These are phyloP conservation scores for Monascus purpureus DNA, from an alignment of 495 filamentous ascomycete genomes.

Conservation along the genomic window DNA sequence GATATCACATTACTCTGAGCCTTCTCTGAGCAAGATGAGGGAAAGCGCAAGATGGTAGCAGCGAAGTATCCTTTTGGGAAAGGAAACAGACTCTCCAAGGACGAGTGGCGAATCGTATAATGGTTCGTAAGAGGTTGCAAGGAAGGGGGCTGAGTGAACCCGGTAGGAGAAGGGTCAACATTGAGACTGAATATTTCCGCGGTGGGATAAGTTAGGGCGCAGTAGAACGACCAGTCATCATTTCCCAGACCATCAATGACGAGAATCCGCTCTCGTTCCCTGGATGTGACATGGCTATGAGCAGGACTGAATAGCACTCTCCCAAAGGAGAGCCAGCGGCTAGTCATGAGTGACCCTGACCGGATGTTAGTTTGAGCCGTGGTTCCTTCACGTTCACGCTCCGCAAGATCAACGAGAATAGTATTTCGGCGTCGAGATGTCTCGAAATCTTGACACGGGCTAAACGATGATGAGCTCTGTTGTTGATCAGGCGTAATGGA, in stretches of 20 bases:
- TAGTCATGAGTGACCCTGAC: slow-evolving; percentile 64
- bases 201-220: slow-evolving; percentile 75
- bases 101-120: slow-evolving; percentile 63
- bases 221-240: slow-evolving; percentile 97
- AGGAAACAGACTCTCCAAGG: slow-evolving; percentile 58
- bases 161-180: slow-evolving; percentile 18
- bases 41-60: slow-evolving; percentile 79
- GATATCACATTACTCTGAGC: slow-evolving; percentile 69
- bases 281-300: slow-evolving; percentile 60
- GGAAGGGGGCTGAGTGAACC: slow-evolving; percentile 23
- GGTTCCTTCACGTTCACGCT: slow-evolving; percentile 45
- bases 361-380: slow-evolving; percentile 68
- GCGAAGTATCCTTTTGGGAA: slow-evolving; percentile 81
- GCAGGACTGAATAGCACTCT: slow-evolving; percentile 90
- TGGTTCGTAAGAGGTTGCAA: slow-evolving; percentile 65
- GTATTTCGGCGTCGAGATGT: slow-evolving; percentile 24
- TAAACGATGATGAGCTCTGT: slow-evolving; percentile 15
- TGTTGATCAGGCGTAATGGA: slow-evolving; percentile 8
- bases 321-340: slow-evolving; percentile 86
- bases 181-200: slow-evolving; percentile 69
- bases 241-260: slow-evolving; percentile 86
- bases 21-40: slow-evolving; percentile 53
- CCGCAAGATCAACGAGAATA: slow-evolving; percentile 31
- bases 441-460: slow-evolving; percentile 18
- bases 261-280: slow-evolving; percentile 48